Base-by-base conservation (phyloP, 1,284 basidiomycete species). In the Cerrena zonata region DNA sequence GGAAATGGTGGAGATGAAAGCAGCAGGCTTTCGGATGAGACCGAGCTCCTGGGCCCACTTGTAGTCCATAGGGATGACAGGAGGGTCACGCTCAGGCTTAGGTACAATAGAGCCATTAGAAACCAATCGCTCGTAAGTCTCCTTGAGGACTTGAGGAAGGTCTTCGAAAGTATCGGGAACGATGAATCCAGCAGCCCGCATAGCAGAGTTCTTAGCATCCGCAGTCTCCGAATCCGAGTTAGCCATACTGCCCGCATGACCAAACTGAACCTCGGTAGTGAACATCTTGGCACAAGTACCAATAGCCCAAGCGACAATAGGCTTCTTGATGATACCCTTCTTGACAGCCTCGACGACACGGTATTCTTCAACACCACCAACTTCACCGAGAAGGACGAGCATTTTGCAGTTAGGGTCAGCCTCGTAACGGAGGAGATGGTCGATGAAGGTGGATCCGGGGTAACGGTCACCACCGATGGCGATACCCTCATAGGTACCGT, bases 271-370 rank as follows among this genome's bases (percentile, higher is more conserved):
- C 73, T 98, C 95, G 51, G 95, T 98, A 49, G 92, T 82, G 77
- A 99, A 99, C 96, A 99, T 99, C 85, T 97, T 97, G 67, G 95
- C 95, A 71, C 96, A 99, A 39, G 96, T 99, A 58, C 95, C 95
- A 64, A 99, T 99, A 46, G 96, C 93, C 96, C 95, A 99, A 24
- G 95, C 95, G 58, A 99, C 91, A 66, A 98, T 95, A 52, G 95
- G 95, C 79, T 99, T 99, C 74, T 84, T 95, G 80, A 99, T 98
- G 63, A 78, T 76, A 52, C 95, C 94, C 48, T 78, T 75, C 80
- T 95, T 94, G 71, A 98, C 95, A 48, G 95, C 95, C 45, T 98
- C 91, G 68, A 98, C 98, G 63, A 98, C 94, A 58, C 94, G 90
- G 80, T 99, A 99, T 75, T 99, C 96, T 72, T 99, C 96, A 53